Conservation (phyloP, 441 rosid species). For the Manihot esculenta region DNA sequence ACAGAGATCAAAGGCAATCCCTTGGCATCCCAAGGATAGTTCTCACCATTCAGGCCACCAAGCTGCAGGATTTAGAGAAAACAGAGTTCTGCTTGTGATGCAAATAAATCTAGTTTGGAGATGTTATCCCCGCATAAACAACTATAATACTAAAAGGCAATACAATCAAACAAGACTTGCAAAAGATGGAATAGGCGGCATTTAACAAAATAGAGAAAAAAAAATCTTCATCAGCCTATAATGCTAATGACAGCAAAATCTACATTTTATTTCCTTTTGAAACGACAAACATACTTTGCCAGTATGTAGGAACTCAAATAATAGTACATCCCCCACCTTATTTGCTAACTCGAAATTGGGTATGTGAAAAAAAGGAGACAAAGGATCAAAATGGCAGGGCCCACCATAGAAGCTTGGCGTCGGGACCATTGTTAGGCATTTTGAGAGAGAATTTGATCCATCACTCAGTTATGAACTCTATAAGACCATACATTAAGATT, state of each 20-base stretch:
- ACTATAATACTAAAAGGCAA: no score
- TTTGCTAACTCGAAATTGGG: conserved; percentile 15
- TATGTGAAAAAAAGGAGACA: background rate
- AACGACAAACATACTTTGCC: background rate
- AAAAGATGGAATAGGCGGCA: background rate
- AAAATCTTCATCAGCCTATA: background rate
- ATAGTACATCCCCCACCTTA: conserved; percentile 32
- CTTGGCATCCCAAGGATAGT: no score
- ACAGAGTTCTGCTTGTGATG: no score
- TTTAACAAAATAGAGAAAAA: background rate
- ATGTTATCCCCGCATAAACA: no score
- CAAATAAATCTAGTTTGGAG: no score
- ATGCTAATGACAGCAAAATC: background rate
- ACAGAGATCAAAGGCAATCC: no score
- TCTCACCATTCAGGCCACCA: no score
- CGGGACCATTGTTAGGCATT: background rate
- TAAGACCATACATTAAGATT: conserved; percentile 20
- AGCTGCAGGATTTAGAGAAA: no score
- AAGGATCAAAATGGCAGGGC: conserved; percentile 15
- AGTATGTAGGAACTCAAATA: conserved; percentile 12
- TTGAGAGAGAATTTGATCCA: conserved; percentile 15
- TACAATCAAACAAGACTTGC: no score
- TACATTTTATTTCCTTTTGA: conserved; percentile 7
- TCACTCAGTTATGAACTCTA: conserved; percentile 15
- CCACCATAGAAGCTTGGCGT: conserved; percentile 6